Evolutionary conservation across 441 rosid genomes (phyloP).

Genomic region (Populus hybrid): DNA sequence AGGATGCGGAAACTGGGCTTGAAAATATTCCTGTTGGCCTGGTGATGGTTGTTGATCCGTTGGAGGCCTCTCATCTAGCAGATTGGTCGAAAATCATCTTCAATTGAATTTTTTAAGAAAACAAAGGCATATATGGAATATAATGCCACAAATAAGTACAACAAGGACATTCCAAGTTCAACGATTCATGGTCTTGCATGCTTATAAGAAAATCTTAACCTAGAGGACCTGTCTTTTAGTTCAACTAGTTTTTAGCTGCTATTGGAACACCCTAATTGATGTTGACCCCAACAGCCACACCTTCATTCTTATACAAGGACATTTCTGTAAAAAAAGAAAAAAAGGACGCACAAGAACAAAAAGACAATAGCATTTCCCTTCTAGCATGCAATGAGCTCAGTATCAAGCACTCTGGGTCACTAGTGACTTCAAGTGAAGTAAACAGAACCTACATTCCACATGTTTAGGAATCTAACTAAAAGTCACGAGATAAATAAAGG

Average conservation of each 20-base stretch:
- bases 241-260: neutral
- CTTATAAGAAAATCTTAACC: neutral
- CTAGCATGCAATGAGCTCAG: neutral
- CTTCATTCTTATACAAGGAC: neutral
- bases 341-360: neutral
- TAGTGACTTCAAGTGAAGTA: neutral
- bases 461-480: neutral
- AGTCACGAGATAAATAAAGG: neutral
- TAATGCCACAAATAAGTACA: neutral
- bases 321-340: neutral
- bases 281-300: neutral
- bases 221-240: neutral
- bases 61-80: constrained; percentile 60
- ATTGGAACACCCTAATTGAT: neutral
- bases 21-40: constrained; percentile 56
- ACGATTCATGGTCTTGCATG: neutral
- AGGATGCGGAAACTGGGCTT: constrained; percentile 71
- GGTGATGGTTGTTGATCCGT: constrained; percentile 48
- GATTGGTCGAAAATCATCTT: constrained; percentile 6
- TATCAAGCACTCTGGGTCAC: neutral
- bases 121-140: constrained; percentile 3
- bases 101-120: constrained; percentile 10
- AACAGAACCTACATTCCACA: neutral
- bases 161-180: constrained; percentile 7
- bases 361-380: neutral